Conservation (phyloP, 306 rosid genomes). For the Quercus parvula region DNA sequence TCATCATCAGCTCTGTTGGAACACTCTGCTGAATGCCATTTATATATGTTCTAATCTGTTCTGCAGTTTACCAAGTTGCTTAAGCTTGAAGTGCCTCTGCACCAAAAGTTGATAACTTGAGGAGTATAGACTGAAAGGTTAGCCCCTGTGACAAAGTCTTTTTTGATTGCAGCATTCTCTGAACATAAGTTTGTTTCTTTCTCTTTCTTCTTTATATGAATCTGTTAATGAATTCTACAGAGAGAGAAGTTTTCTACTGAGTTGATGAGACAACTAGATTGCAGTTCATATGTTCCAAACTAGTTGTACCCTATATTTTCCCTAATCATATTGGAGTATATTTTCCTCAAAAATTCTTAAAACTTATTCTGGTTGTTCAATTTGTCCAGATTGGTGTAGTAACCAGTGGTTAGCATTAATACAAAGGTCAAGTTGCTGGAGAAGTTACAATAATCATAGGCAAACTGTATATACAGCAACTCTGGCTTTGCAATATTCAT, state of each 20-base stretch:
- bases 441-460: not conserved
- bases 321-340: no score
- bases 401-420: not conserved
- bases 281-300: not conserved
- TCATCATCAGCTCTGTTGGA: not conserved
- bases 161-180: not conserved
- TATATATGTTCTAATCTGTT: constrained; percentile 23
- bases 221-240: no score
- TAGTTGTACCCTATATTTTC: not conserved
- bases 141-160: not conserved
- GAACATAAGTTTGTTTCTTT: not conserved
- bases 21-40: not conserved
- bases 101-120: constrained; percentile 43
- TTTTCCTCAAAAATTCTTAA: not conserved
- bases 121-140: constrained; percentile 34
- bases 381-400: not conserved
- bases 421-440: not conserved
- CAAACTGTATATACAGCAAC: not conserved
- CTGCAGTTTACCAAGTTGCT: constrained; percentile 80
- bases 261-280: not conserved
- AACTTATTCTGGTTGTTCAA: not conserved
- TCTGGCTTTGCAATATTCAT: not conserved
- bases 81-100: constrained; percentile 57
- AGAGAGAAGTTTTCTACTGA: not conserved
- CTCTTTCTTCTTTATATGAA: not conserved